Evolutionary conservation across 768 basidiomycete genomes (phyloP), one percentile per base, ranked within the genome.

Genomic region (Auricularia heimuer): DNA sequence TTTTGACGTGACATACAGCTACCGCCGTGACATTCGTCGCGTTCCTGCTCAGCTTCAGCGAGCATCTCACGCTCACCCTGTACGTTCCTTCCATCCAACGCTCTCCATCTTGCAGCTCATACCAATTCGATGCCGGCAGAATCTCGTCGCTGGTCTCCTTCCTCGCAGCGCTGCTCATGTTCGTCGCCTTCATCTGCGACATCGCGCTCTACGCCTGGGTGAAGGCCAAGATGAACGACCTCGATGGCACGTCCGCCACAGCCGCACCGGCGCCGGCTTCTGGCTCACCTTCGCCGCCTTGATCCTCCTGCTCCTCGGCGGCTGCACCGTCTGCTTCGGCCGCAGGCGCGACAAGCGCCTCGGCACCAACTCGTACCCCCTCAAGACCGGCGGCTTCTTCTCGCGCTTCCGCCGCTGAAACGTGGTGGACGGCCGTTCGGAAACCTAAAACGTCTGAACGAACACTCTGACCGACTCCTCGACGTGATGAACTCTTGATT

Each of bases 131-230:
- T 21, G 16, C 54, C 34, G 18, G 16, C 58, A 70, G 69, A 24
- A 37, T 82, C 60, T 74, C 83, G 0, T 78, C 81, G 16, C 71
- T 84, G 61, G 62, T 76, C 2, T 80, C 90, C 12, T 89, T 89
- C 81, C 77, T 91, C 63, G 88, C 88, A 7, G 86, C 88, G 0
- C 66, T 81, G 24, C 71, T 92, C 54, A 83, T 89, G 2, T 76
- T 91, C 64, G 83, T 91, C 67, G 85, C 89, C 1, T 90, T 92
- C 70, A 82, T 83, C 51, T 83, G 89, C 72, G 89, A 93, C 73
- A 86, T 92, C 66, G 87, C 88, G 14, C 82, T 93, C 36, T 87
- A 78, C 70, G 85, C 78, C 3, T 84, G 80, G 65, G 80, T 86
- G 62, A 84, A 82, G 71, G 78, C 86, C 62, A 77, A 85, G 68